A percentile compares a stretch with the other conserved stretches of the same genome.
These are phyloP conservation scores for Penicillium sp. DNA, from an alignment of 2,329 filamentous ascomycete species.

Conservation along the genomic window DNA sequence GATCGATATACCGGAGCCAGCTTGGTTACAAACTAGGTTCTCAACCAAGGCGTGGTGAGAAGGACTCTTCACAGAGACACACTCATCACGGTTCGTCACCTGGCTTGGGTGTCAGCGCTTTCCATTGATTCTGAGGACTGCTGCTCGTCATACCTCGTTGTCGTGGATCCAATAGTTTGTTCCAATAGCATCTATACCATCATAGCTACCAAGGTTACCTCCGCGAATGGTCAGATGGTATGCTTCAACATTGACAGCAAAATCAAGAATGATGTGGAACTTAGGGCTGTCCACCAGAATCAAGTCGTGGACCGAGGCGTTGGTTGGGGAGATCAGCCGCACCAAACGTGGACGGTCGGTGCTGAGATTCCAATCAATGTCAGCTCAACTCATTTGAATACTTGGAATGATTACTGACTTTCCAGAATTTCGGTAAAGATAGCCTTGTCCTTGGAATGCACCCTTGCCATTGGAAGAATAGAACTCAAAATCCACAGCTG, in stretches of 20 bases:
- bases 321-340: constrained; percentile 26
- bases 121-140: background rate
- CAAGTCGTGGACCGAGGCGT: constrained; percentile 33
- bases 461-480: constrained; percentile 37
- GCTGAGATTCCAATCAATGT: background rate
- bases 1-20: constrained; percentile 41
- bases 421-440: constrained; percentile 31
- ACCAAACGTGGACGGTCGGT: constrained; percentile 24
- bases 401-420: constrained; percentile 24
- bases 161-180: constrained; percentile 43
- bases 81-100: constrained; percentile 43
- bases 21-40: constrained; percentile 41
- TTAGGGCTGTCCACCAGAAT: constrained; percentile 38
- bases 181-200: constrained; percentile 41
- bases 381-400: background rate
- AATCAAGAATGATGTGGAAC: constrained; percentile 42
- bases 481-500: constrained; percentile 38
- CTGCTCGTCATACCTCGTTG: constrained; percentile 25
- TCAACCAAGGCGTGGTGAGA: constrained; percentile 39
- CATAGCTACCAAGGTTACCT: constrained; percentile 39
- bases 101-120: background rate
- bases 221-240: constrained; percentile 44
- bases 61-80: constrained; percentile 41
- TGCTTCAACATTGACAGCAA: constrained; percentile 38
- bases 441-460: constrained; percentile 40